A percentile compares a stretch with the other conserved stretches of the same genome.
Conservation (phyloP, 192 early-diverging fungal genomes). For the Dissophora ornata region DNA sequence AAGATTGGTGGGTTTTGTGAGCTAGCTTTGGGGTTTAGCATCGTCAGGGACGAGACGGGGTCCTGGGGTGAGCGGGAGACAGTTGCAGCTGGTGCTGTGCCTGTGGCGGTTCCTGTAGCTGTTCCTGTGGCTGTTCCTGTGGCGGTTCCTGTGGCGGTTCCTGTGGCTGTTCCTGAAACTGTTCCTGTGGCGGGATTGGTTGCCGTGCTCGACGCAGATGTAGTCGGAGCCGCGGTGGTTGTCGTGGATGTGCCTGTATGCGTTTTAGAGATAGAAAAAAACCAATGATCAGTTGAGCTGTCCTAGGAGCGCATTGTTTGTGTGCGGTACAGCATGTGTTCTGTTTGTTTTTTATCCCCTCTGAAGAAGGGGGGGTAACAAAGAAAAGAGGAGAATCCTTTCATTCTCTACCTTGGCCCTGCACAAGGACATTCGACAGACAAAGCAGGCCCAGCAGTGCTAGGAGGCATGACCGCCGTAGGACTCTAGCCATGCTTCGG, state of each 20-base stretch:
- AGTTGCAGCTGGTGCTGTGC: constrained; percentile 1
- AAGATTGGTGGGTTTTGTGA: constrained; percentile 20
- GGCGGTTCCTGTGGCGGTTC: not conserved
- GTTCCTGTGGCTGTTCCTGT: constrained; percentile 8
- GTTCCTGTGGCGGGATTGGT: not conserved
- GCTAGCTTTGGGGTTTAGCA: constrained; percentile 29
- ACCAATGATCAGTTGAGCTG: too few species aligned
- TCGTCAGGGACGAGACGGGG: constrained; percentile 18
- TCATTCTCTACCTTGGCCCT: constrained; percentile 38
- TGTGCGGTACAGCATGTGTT: too few species aligned
- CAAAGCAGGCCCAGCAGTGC: constrained; percentile 33
- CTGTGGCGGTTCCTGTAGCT: constrained; percentile 8
- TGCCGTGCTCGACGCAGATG: not conserved
- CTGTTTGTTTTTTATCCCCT: too few species aligned
- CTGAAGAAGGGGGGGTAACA: not conserved
- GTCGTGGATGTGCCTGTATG: too few species aligned
- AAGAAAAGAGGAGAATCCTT: not conserved
- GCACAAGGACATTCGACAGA: constrained; percentile 32
- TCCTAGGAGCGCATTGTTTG: too few species aligned
- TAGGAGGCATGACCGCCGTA: constrained; percentile 16
- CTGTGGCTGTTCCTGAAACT: constrained; percentile 1
- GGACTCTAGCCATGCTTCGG: not conserved
- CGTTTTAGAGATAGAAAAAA: not conserved
- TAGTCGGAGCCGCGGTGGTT: not conserved
- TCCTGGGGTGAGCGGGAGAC: not conserved